Evolutionary conservation across 2,329 filamentous ascomycete species (phyloP).

Genomic region (Knoxdaviesia proteae): DNA sequence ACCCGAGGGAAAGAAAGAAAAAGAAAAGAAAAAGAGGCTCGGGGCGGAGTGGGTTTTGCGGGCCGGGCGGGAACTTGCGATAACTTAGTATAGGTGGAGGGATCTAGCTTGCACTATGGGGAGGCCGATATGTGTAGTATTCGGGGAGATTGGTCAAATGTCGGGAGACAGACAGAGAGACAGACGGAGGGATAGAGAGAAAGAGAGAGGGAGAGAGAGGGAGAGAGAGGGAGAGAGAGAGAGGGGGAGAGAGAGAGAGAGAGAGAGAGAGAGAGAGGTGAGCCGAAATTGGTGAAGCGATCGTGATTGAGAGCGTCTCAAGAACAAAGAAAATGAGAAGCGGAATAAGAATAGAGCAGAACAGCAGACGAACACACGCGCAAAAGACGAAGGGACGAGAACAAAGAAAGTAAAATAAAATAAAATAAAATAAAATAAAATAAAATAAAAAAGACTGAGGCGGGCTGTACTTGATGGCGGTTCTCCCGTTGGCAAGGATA

Average conservation of each 20-base stretch:
- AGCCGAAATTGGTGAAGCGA: background rate
- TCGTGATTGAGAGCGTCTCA: background rate
- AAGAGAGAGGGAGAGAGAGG: background rate
- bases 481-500: background rate
- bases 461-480: background rate
- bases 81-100: constrained; percentile 16
- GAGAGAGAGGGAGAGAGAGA: background rate
- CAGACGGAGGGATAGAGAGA: background rate
- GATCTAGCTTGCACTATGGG: constrained; percentile 6
- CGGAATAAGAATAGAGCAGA: background rate
- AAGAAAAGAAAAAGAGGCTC: no score
- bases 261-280: background rate
- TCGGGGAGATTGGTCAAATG: background rate
- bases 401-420: background rate
- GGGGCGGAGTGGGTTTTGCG: background rate
- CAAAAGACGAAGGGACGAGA: background rate
- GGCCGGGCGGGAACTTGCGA: constrained; percentile 8
- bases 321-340: background rate
- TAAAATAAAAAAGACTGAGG: background rate
- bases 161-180: background rate
- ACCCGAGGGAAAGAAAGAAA: no score
- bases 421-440: background rate
- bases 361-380: background rate
- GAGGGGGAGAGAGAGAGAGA: background rate
- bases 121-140: constrained; percentile 14